These are phyloP conservation scores for Rosa rugosa DNA, from an alignment of 306 rosid species.

Conservation along the genomic window DNA sequence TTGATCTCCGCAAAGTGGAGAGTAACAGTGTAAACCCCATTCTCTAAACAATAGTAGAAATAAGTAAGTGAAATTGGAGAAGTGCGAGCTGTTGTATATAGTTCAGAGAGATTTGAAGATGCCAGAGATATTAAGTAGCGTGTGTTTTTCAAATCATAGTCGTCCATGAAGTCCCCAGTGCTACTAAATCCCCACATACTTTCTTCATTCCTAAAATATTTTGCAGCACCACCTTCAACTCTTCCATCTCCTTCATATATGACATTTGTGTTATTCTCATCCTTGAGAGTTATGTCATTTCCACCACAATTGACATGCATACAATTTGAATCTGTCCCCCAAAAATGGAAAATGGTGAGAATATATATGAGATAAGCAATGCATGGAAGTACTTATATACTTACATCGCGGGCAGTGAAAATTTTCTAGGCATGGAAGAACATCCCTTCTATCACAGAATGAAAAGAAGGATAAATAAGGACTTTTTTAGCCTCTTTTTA, in stretches of 20 bases:
- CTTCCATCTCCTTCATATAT: constrained; percentile 25
- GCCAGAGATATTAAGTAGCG: constrained; percentile 2
- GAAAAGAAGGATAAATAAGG: neutral
- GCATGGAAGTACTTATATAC: constrained; percentile 15
- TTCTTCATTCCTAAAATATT: neutral
- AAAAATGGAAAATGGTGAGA: no score
- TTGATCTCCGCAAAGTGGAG: no score
- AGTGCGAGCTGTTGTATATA: no score
- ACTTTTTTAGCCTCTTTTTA: no score
- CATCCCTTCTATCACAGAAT: constrained; percentile 38
- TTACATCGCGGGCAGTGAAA: constrained; percentile 62
- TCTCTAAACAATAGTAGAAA: no score
- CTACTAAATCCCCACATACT: constrained; percentile 39
- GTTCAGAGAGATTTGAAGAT: neutral
- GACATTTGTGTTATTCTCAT: constrained; percentile 4
- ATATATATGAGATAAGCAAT: no score
- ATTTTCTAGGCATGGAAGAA: constrained; percentile 49
- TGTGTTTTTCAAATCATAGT: neutral
- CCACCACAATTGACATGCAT: constrained; percentile 58
- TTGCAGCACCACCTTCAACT: constrained; percentile 27
- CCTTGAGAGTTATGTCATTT: constrained; percentile 19
- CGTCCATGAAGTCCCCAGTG: constrained; percentile 32
- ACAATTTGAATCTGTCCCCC: constrained; percentile 60
- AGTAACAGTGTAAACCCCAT: no score
- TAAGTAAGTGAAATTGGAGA: no score